Evolutionary conservation across 306 rosid genomes (phyloP), one percentile per base, ranked within the genome.

Genomic region (Pyrus bretschneideri): DNA sequence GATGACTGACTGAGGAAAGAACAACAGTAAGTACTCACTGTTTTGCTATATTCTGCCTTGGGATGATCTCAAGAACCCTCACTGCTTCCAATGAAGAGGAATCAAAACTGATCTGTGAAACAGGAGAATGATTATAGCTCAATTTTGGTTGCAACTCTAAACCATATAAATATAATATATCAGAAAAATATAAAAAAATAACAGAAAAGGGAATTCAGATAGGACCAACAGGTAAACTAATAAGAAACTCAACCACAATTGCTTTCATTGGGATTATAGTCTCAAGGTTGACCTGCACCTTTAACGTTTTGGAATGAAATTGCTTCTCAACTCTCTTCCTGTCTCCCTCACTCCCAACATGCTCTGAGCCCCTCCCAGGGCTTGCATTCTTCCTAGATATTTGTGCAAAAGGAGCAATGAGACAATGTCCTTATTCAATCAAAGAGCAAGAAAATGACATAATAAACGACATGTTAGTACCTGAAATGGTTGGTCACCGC

Each of bases 81-180:
- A 85, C 15, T 64, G 78, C 81, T 44, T 87, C 95, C 88, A 89
- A 80, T 66, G 90, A 83, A 69, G 88, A 78, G 59, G 85, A 87
- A 71, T 81, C 85, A 72, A 68, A 79, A 77, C 51, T 59, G 71
- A 60, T 77, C 97, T 94, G 89, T 67, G 46, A 77, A 71, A 74
- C 55, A 68, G 45, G 72, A 80, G 70, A 71, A 46, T 22, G 9
- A 72, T 21, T 67, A 33, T 21, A 54, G 42, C 35, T 80, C 72
- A 75, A 75, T 17, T n/a, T 17, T 29, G 6, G 40, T 68, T 62
- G 38, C 23, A 71, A 45, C 40, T 52, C n/a, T 17, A 12, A 25
- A 78, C 51, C 65, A 38, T 71, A 61, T 62, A 52, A 58, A 21
- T 27, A 40, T 19, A 80, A 25, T 31, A 62, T 5, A 31, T 31